Base-by-base conservation (phyloP, 345 rosid genomes). In the Populus euphratica region DNA sequence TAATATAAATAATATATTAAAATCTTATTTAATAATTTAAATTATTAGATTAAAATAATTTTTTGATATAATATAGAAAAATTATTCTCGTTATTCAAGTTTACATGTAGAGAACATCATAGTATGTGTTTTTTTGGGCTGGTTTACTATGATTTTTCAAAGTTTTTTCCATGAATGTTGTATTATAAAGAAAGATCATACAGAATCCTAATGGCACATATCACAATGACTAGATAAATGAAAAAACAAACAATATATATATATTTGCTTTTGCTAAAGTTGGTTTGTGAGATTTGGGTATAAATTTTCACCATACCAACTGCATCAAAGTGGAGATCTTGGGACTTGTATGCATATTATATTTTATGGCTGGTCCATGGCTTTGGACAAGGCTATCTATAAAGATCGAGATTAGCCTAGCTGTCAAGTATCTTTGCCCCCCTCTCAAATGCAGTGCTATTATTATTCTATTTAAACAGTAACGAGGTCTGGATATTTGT, bases 361-460 rank as follows among this genome's bases (percentile, higher is more conserved):
- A 71, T 20, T 50, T 7, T 10, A 29, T 4, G 38, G 47, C 23
- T 39, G 50, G 31, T 49, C 23, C 70, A n/a, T 35, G 71, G 12
- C 67, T 35, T 20, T 33, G 72, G 31, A 50, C 38, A 33, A 59
- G 9, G 25, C 36, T 14, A 5, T 38, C 56, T 38, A 44, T 25
- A 49, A 63, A 52, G 21, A 52, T 38, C n/a, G 25, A 65, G 77
- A 79, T 79, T 79, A 54, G 77, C 81, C 68, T 79, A 68, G 77
- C 81, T 79, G 81, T 68, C 27, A 56, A 68, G 39, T 41, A 73
- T 79, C 73, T 68, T 59, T 21, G 47, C 68, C 2, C 59, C 7
- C 56, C 59, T 29, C 17, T 65, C 27, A 21, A 27, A 59, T 31
- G 10, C 5, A 43, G 18, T 38, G 8, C 41, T 69, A 38, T 41